Evolutionary conservation across 768 basidiomycete genomes (phyloP).

Genomic region (Hericium coralloides): DNA sequence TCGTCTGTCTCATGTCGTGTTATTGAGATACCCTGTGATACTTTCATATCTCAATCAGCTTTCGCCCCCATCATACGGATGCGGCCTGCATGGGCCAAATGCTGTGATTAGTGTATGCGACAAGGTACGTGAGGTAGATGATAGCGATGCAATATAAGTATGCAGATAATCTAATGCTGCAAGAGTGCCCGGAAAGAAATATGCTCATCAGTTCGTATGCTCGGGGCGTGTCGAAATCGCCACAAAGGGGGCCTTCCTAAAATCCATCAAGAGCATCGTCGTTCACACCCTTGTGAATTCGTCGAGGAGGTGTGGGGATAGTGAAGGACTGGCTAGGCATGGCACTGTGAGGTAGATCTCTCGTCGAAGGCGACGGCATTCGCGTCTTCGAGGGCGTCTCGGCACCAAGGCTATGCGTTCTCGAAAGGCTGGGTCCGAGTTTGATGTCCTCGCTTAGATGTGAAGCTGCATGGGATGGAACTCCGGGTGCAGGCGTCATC

Average conservation of each 20-base stretch:
- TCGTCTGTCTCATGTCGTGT: too few relatives aligned
- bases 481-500: constrained; percentile 3
- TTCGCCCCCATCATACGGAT: too few relatives aligned
- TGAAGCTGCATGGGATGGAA: constrained; percentile 4
- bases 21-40: too few relatives aligned
- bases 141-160: neutral
- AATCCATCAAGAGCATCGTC: constrained; percentile 9
- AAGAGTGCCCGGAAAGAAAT: neutral
- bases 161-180: neutral
- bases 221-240: too few relatives aligned
- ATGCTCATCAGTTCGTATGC: neutral
- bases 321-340: constrained; percentile 41
- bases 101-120: too few relatives aligned
- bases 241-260: too few relatives aligned
- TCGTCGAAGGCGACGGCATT: neutral
- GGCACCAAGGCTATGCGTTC: constrained; percentile 8
- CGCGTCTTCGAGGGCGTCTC: neutral
- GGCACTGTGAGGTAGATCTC: constrained; percentile 46
- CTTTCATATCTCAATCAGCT: too few relatives aligned
- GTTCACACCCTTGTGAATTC: constrained; percentile 10
- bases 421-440: constrained; percentile 4
- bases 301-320: constrained; percentile 25
- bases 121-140: neutral
- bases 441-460: constrained; percentile 3
- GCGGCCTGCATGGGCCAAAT: too few relatives aligned